Evolutionary conservation across 768 basidiomycete genomes (phyloP), one percentile per base, ranked within the genome.

Genomic region (Coprinopsis strossmayeri): DNA sequence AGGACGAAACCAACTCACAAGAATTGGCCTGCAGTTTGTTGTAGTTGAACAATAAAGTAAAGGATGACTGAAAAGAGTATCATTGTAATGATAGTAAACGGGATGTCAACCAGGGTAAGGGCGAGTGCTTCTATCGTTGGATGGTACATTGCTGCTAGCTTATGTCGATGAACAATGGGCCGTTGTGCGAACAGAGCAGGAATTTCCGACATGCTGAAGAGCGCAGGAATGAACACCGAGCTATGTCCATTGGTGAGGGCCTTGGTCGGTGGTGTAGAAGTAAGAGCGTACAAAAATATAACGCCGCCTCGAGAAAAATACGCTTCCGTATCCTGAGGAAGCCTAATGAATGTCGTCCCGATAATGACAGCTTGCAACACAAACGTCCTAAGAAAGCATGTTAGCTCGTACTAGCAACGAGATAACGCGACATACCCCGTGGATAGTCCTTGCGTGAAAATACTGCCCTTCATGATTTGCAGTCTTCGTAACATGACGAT

Each of bases 231-330:
- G 24, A 87, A 74, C 4, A 83, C 63, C 0, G 82, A 65, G 50
- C 82, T 67, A 23, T 15, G 32, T 1, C 21, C 9, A 20, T 44
- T 75, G 30, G 26, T n/a, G n/a, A n/a, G n/a, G n/a, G n/a, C n/a
- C n/a, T n/a, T n/a, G n/a, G n/a, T n/a, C n/a, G n/a, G n/a, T n/a
- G n/a, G n/a, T n/a, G n/a, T n/a, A 23, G 43, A 47, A 18, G 12
- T 11, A 32, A 27, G 34, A 37, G 64, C 74, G 25, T 64, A 79
- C 74, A 87, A 85, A 70, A 84, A 87, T 25, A 89, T 63, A 11
- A 84, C 69, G 68, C 85, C 79, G 25, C 83, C 85, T 18, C 86
- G 74, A 13, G 81, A 78, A 65, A 83, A 87, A 61, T 78, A 80
- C 17, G 75, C 78, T 3, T 66, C 54, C 0, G 85, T 83, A 18